Percentiles rank a stretch among this genome's conserved stretches.
Evolutionary conservation across 1,284 basidiomycete genomes (phyloP).

Genomic region (Hemileia vastatrix): DNA sequence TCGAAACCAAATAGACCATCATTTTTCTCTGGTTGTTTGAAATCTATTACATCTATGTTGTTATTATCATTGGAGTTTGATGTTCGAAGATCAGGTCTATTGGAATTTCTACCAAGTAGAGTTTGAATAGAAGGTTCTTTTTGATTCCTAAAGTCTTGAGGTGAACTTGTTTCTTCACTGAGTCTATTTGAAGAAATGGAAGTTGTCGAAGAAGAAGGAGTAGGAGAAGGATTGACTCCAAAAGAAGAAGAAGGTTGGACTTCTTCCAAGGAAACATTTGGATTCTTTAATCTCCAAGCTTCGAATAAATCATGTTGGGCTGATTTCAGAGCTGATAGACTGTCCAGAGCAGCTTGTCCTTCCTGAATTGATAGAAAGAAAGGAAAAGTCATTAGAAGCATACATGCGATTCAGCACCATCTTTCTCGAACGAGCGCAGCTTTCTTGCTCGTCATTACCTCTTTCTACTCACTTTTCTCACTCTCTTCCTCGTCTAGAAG

Average conservation of each 20-base stretch:
- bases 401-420: no score
- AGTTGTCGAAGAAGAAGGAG: not conserved
- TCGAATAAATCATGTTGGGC: not conserved
- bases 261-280: not conserved
- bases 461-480: no score
- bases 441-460: no score
- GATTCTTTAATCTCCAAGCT: not conserved
- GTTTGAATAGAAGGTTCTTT: not conserved
- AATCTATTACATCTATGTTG: not conserved
- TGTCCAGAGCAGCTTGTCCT: not conserved
- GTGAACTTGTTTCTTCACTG: no score
- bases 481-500: not conserved
- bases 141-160: not conserved
- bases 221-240: not conserved
- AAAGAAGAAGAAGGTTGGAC: not conserved
- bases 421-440: no score
- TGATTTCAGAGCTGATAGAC: not conserved
- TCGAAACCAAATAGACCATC: constrained; percentile 15
- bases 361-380: no score
- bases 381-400: no score
- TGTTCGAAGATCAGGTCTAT: not conserved
- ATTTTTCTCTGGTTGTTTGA: not conserved
- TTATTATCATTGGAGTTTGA: not conserved
- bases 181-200: not conserved
- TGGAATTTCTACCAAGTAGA: not conserved